phyloP scores from a whole-genome alignment of 1,284 basidiomycete species.

The Malassezia cuniculi region DNA sequence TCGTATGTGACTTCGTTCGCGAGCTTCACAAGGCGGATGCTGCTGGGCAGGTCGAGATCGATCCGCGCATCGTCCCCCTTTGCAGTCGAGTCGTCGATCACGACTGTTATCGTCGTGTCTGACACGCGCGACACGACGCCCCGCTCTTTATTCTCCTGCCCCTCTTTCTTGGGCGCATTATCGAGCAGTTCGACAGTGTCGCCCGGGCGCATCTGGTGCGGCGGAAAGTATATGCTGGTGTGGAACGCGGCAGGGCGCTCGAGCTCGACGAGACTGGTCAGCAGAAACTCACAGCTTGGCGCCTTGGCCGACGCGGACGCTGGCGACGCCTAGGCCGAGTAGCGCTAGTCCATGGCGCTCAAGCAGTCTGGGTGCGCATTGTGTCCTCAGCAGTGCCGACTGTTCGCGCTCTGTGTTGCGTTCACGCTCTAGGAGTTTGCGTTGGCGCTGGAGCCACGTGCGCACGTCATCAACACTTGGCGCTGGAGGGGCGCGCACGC shows the following conservation, averaged over 20 bases:
- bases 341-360: constrained; percentile 76
- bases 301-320: constrained; percentile 66
- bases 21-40: constrained; percentile 71
- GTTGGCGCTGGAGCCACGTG: constrained; percentile 61
- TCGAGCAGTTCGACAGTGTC: constrained; percentile 74
- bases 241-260: constrained; percentile 72
- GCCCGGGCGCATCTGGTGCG: constrained; percentile 71
- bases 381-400: constrained; percentile 64
- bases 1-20: constrained; percentile 86
- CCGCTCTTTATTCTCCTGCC: constrained; percentile 8
- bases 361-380: constrained; percentile 67
- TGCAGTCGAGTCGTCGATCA: constrained; percentile 1
- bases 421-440: constrained; percentile 58
- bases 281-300: constrained; percentile 63
- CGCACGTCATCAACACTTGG: constrained; percentile 28
- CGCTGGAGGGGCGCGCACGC: constrained; percentile 16
- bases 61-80: constrained; percentile 13
- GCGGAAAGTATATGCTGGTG: constrained; percentile 58
- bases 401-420: constrained; percentile 70
- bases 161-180: constrained; percentile 43
- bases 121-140: constrained; percentile 47
- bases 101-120: constrained; percentile 6
- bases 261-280: constrained; percentile 57
- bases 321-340: constrained; percentile 58
- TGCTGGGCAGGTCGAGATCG: constrained; percentile 63